phyloP scores from a whole-genome alignment of 1,284 basidiomycete genomes.

The Fomes fomentarius region DNA sequence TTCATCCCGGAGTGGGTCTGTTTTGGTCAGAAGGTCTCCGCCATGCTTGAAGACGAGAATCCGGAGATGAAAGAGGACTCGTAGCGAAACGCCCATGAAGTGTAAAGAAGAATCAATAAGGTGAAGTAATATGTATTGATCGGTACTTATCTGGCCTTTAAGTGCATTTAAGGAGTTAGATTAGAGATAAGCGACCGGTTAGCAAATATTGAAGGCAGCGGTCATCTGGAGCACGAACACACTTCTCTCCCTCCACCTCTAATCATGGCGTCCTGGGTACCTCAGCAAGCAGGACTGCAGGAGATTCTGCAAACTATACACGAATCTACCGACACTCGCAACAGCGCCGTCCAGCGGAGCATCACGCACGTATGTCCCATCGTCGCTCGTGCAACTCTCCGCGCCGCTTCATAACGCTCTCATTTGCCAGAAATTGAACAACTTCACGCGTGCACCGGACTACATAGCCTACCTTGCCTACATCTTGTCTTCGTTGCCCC shows the following conservation, averaged over 20 bases:
- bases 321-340: slow-evolving; percentile 78
- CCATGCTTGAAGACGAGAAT: too few relatives aligned
- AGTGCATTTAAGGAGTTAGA: slow-evolving; percentile 6
- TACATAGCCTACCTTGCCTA: slow-evolving; percentile 97
- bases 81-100: too few relatives aligned
- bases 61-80: too few relatives aligned
- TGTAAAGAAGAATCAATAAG: too few relatives aligned
- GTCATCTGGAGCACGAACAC: slow-evolving; percentile 2
- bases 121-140: slow-evolving; percentile 7
- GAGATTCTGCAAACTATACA: slow-evolving; percentile 87
- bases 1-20: too few relatives aligned
- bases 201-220: slow-evolving; percentile 9
- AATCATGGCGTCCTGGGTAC: slow-evolving; percentile 70
- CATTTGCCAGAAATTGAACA: slow-evolving; percentile 78
- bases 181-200: slow-evolving; percentile 14
- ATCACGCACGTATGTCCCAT: slow-evolving; percentile 71
- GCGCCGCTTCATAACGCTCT: slow-evolving; percentile 19
- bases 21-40: too few relatives aligned
- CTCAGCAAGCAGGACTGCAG: slow-evolving; percentile 76
- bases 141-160: background rate
- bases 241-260: slow-evolving; percentile 33
- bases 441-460: slow-evolving; percentile 87
- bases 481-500: slow-evolving; percentile 81
- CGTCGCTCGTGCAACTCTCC: slow-evolving; percentile 8
- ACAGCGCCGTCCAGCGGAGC: slow-evolving; percentile 64